Percentiles rank a stretch among this genome's conserved stretches.
These are phyloP conservation scores for Solanum gracilifrons DNA, from an alignment of 257 asterid species.

Conservation along the genomic window DNA sequence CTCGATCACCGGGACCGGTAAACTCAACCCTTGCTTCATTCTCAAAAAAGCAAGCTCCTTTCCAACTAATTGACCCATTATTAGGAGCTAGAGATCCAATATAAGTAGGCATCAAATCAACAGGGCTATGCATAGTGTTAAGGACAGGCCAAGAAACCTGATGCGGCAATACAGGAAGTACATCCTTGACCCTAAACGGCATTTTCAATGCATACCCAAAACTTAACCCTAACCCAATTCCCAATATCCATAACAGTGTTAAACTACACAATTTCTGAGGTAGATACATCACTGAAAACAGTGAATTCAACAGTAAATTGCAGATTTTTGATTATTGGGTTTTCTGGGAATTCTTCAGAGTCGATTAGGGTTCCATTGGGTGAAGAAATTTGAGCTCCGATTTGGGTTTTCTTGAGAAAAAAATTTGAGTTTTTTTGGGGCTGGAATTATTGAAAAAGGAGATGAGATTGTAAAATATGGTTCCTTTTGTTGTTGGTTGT, in stretches of 20 bases:
- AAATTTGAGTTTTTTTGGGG: neutral
- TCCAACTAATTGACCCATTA: slow-evolving; percentile 80
- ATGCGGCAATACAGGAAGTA: slow-evolving; percentile 81
- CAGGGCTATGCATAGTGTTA: slow-evolving; percentile 70
- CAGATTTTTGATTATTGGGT: neutral
- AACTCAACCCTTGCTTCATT: slow-evolving; percentile 72
- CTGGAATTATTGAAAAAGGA: neutral
- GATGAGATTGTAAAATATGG: neutral
- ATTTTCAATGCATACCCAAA: slow-evolving; percentile 63
- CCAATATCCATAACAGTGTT: neutral
- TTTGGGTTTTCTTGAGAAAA: neutral
- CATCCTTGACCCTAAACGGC: slow-evolving; percentile 76
- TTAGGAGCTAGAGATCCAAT: slow-evolving; percentile 82
- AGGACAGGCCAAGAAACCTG: slow-evolving; percentile 92
- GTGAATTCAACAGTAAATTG: neutral
- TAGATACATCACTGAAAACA: neutral
- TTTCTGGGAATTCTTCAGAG: neutral
- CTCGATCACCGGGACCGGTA: slow-evolving; percentile 58
- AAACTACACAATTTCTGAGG: neutral
- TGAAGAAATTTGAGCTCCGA: neutral
- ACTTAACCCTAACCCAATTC: slow-evolving; percentile 23
- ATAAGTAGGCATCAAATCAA: slow-evolving; percentile 83
- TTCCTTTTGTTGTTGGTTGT: neutral
- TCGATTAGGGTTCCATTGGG: neutral
- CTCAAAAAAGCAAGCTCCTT: slow-evolving; percentile 76